phyloP scores from a whole-genome alignment of 768 basidiomycete species.

The Tephrocybe sp. region DNA sequence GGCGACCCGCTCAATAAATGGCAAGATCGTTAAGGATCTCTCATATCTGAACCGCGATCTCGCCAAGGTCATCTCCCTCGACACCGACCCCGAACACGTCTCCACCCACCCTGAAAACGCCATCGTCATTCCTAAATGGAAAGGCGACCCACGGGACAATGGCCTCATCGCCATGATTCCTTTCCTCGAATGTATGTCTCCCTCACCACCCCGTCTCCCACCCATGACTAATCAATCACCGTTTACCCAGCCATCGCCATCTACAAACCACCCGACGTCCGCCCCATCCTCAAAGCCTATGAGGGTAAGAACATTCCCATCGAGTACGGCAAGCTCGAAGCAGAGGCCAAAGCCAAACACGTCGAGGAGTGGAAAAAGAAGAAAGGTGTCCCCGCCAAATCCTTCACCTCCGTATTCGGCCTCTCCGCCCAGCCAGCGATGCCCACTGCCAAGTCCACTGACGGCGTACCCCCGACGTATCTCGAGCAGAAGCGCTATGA shows the following conservation, averaged over 20 bases:
- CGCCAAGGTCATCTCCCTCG: slow-evolving; percentile 84
- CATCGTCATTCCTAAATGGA: slow-evolving; percentile 83
- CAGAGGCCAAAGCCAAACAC: slow-evolving; percentile 74
- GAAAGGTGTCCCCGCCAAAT: slow-evolving; percentile 30
- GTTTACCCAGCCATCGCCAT: slow-evolving; percentile 78
- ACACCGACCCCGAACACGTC: slow-evolving; percentile 79
- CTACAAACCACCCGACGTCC: slow-evolving; percentile 83
- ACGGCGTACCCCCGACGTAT: slow-evolving; percentile 46
- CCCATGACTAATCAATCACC: background rate
- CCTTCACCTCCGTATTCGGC: slow-evolving; percentile 43
- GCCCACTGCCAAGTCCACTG: slow-evolving; percentile 17
- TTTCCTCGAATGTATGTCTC: slow-evolving; percentile 82
- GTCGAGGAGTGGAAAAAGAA: slow-evolving; percentile 79
- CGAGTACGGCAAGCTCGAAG: slow-evolving; percentile 89
- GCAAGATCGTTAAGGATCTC: slow-evolving; percentile 90
- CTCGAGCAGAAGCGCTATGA: slow-evolving; percentile 53
- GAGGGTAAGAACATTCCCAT: slow-evolving; percentile 84
- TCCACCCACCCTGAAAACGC: slow-evolving; percentile 87
- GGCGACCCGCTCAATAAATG: slow-evolving; percentile 80
- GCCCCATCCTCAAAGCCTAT: slow-evolving; percentile 85
- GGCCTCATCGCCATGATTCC: slow-evolving; percentile 93
- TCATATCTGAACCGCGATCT: slow-evolving; percentile 94
- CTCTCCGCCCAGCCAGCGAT: slow-evolving; percentile 14
- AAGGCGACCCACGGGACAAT: slow-evolving; percentile 65
- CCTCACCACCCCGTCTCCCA: background rate